These are phyloP conservation scores for Amanita rubescens DNA, from an alignment of 768 basidiomycete species.

Conservation along the genomic window DNA sequence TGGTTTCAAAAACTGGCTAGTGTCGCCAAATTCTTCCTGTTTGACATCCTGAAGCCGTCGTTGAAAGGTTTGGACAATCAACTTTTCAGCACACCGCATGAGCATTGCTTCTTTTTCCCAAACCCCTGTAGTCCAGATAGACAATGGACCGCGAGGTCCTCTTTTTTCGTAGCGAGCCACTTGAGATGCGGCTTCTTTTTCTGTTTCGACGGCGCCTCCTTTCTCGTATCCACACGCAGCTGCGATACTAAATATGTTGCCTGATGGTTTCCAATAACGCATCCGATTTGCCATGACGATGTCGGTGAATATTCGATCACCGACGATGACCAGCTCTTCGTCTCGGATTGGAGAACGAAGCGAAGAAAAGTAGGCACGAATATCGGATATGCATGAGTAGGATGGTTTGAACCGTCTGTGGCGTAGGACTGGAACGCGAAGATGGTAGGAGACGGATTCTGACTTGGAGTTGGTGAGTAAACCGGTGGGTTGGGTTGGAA, in stretches of 20 bases:
- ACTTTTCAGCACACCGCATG: conserved; percentile 54
- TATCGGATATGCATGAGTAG: conserved; percentile 63
- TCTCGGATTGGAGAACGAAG: conserved; percentile 47
- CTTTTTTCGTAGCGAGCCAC: conserved; percentile 5
- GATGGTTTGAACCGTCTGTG: conserved; percentile 77
- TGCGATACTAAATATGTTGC: conserved; percentile 2
- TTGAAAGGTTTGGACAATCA: conserved; percentile 38
- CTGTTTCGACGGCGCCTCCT: conserved; percentile 18
- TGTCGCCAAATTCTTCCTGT: conserved; percentile 15
- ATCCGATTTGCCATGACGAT: conserved; percentile 80
- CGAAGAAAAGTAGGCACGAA: conserved; percentile 69
- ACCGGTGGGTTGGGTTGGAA: neutral
- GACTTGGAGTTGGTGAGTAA: conserved; percentile 41
- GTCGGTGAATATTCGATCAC: conserved; percentile 92
- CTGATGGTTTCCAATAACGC: conserved; percentile 17
- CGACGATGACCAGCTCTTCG: conserved; percentile 72
- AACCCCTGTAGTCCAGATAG: conserved; percentile 64
- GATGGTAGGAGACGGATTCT: conserved; percentile 74
- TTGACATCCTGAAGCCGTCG: conserved; percentile 29
- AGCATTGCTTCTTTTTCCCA: conserved; percentile 59
- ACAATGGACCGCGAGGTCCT: conserved; percentile 40
- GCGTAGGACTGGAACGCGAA: conserved; percentile 75
- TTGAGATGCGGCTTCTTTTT: conserved; percentile 15
- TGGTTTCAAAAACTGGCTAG: conserved; percentile 25
- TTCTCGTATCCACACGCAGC: conserved; percentile 18